Base-by-base conservation (phyloP, 2,329 filamentous ascomycete species). In the Monosporascus sp. region DNA sequence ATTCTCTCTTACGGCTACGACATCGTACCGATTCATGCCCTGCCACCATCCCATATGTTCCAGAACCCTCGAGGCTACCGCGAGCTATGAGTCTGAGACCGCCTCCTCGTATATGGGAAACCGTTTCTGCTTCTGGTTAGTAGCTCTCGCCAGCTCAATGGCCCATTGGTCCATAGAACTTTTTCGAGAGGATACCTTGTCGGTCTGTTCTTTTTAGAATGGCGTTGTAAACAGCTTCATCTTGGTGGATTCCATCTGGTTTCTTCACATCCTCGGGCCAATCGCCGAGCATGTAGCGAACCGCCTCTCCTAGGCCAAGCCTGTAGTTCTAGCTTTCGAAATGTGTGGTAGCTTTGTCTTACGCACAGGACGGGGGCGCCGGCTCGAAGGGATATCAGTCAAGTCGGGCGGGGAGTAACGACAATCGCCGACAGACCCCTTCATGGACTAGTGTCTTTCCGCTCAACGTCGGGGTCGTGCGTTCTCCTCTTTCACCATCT, bases 401-500 rank as follows among this genome's bases (percentile, higher is more conserved):
- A 62, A 60, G 62, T 60, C 68, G 65, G 67, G 61, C 63, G 63
- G 61, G 63, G 60, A 64, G 57, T 58, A 55, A 50, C 57, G 55
- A 52, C 55, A 52, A 52, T 61, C 53, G 52, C 51, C 51, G 49
- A 46, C 50, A 54, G 54, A 46, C 59, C 51, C 55, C 57, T 50
- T 55, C 58, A 56, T 54, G 58, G 58, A 63, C 55, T 58, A 44
- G 58, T 61, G 50, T 60, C 58, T 62, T 60, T 55, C 58, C 58
- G 53, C 53, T 53, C 55, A 56, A 35, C 31, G 31, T 35, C 31
- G 4, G 31, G 31, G 59, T 63, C 63, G 66, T 65, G 65, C 61
- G 49, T 57, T 59, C 56, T 62, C 58, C 55, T 61, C 37, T 50
- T 60, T 59, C 62, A 55, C 52, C 59, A 62, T 61, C 63, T 68